A percentile compares a stretch with the other conserved stretches of the same genome.
Conservation (phyloP, 768 basidiomycete genomes). For the Russula olivacea region DNA sequence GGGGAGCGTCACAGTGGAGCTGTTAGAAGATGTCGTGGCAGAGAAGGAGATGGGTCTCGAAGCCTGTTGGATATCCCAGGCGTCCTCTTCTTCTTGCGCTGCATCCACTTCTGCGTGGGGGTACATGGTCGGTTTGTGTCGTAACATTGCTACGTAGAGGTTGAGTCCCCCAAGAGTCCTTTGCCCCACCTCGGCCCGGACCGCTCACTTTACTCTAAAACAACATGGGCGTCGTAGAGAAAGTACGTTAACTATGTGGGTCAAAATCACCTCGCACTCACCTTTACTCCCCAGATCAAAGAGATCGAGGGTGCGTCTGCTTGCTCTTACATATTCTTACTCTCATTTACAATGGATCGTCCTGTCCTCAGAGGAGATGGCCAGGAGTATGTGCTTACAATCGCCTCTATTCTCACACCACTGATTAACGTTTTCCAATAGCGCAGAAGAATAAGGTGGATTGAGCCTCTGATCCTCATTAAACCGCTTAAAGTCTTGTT, state of each 20-base stretch:
- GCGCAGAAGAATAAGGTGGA: constrained; percentile 93
- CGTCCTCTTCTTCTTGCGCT: constrained; percentile 45
- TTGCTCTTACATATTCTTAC: neutral
- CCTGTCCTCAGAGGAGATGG: constrained; percentile 80
- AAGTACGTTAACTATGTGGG: constrained; percentile 41
- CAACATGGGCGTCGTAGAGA: constrained; percentile 91
- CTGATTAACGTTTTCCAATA: constrained; percentile 29
- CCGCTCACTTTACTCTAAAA: neutral
- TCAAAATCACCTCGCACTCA: neutral
- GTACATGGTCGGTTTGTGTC: constrained; percentile 65
- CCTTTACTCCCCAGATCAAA: constrained; percentile 60
- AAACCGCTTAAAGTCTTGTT: constrained; percentile 5
- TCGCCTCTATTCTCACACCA: neutral
- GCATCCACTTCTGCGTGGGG: constrained; percentile 54
- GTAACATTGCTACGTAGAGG: constrained; percentile 17
- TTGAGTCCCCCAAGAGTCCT: neutral
- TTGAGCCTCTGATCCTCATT: neutral
- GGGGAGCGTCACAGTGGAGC: constrained; percentile 17
- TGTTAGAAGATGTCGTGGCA: constrained; percentile 19
- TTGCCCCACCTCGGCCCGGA: constrained; percentile 9
- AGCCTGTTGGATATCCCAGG: constrained; percentile 34
- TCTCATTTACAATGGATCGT: neutral
- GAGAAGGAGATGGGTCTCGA: constrained; percentile 27
- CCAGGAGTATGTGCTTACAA: constrained; percentile 62
- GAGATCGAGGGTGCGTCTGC: constrained; percentile 80